Conservation (phyloP, 805 yeast species). For the Zygoascus ofunaensis region DNA sequence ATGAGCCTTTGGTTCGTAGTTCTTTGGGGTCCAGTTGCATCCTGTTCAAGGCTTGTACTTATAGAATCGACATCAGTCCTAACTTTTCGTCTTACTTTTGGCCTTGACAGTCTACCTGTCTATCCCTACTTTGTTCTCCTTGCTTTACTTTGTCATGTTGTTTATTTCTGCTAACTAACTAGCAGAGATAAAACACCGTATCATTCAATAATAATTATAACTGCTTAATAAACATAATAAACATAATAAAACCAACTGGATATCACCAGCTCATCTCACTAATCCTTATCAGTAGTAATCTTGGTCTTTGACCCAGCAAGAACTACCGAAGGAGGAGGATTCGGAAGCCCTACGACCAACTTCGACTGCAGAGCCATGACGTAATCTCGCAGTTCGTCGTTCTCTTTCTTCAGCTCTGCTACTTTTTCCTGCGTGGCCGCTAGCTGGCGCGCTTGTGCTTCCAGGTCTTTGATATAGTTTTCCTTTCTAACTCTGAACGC, state of each 20-base stretch:
- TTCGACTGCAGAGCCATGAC: slow-evolving; percentile 58
- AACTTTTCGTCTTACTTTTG: too few species aligned
- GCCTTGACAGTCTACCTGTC: too few species aligned
- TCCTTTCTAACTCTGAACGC: slow-evolving; percentile 85
- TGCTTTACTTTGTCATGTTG: too few species aligned
- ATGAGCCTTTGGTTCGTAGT: too few species aligned
- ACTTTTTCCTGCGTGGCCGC: slow-evolving; percentile 55
- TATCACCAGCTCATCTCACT: not conserved
- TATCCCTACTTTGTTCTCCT: too few species aligned
- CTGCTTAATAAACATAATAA: not conserved
- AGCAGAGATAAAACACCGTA: too few species aligned
- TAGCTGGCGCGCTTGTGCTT: slow-evolving; percentile 55
- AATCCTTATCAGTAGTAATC: not conserved
- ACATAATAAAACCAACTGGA: too few species aligned
- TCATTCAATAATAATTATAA: not conserved
- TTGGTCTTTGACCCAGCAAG: not conserved
- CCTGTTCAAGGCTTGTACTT: too few species aligned
- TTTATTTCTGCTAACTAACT: too few species aligned
- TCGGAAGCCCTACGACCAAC: slow-evolving; percentile 35
- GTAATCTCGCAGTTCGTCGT: slow-evolving; percentile 62
- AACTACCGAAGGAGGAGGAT: slow-evolving; percentile 30
- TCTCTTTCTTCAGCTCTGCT: slow-evolving; percentile 60
- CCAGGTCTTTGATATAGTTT: slow-evolving; percentile 69
- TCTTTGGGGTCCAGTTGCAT: too few species aligned
- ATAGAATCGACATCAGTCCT: too few species aligned